Base-by-base conservation (phyloP, 2,329 filamentous ascomycete species). In the Arthrinium puccinioides region DNA sequence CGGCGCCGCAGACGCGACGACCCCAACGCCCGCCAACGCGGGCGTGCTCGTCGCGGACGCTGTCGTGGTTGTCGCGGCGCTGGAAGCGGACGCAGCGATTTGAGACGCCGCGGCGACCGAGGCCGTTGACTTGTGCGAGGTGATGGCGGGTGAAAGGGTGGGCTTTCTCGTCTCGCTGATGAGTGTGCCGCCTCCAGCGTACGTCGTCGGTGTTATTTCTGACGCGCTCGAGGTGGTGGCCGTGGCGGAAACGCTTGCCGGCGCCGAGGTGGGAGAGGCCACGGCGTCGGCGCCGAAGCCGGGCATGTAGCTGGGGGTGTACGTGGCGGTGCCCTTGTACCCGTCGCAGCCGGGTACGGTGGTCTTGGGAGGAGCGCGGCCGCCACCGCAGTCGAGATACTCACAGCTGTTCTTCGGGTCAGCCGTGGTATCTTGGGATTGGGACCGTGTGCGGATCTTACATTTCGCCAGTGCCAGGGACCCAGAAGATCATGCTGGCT, bases 331-430 rank as follows among this genome's bases (percentile, higher is more conserved):
- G 44, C 76, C 77, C 3, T 53, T 49, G 62, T 82, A 81, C 4
- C 39, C 50, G 3, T 57, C 51, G 51, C 80, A 84, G 3, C 79
- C 79, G 1, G 79, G 79, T 16, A 78, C 71, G 19, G 67, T 71
- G 13, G 72, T 76, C 64, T 77, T 82, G 42, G 76, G 72, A 4
- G 79, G 76, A 8, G 78, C 80, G 31, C 72, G 68, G 38, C 79
- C 80, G 45, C 80, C 80, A 40, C 80, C 79, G 58, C 80, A 84
- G 69, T 84, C 79, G 47, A 79, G 67, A 43, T 75, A 52, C 9
- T 65, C 64, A 67, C 80, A 84, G 21, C 31, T 33, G 31, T 32
- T 32, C 20, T 19, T 7, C 8, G 14, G 7, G 20, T 33, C 31
- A 33, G n/a, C 16, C 21, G 11, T 7, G 14, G 8, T 23, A n/a